A percentile compares a stretch with the other conserved stretches of the same genome.
Evolutionary conservation across 441 rosid genomes (phyloP).

Genomic region (Biscutella laevigata): DNA sequence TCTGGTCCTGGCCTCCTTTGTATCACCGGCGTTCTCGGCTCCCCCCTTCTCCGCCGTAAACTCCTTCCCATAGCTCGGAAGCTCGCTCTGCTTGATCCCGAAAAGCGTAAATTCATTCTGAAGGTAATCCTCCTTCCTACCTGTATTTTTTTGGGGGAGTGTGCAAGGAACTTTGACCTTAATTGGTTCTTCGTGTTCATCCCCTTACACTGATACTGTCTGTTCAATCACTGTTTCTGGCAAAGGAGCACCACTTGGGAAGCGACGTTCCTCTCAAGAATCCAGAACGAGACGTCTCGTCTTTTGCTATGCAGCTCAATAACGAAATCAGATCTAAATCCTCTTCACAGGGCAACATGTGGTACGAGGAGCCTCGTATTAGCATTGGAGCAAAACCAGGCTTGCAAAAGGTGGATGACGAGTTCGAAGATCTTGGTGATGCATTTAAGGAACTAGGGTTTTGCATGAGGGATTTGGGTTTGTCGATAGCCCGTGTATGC

Average conservation of each 20-base stretch:
- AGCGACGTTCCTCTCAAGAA: conserved; percentile 80
- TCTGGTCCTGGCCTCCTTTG: conserved; percentile 69
- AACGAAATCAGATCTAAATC: conserved; percentile 29
- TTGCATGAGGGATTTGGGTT: conserved; percentile 73
- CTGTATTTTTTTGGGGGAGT: too few relatives aligned
- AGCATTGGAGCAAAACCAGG: background rate
- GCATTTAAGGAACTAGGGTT: conserved; percentile 55
- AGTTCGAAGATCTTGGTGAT: conserved; percentile 40
- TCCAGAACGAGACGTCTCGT: conserved; percentile 67
- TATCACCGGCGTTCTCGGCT: conserved; percentile 46
- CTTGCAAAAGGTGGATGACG: conserved; percentile 14
- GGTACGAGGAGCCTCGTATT: background rate
- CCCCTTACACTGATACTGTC: background rate
- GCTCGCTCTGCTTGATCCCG: conserved; percentile 56
- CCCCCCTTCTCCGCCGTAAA: conserved; percentile 43
- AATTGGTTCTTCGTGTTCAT: background rate
- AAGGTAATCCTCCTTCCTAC: conserved; percentile 45
- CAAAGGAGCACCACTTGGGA: conserved; percentile 68
- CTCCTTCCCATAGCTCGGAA: conserved; percentile 59
- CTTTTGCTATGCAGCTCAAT: conserved; percentile 68
- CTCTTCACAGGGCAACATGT: conserved; percentile 14
- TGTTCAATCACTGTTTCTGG: background rate
- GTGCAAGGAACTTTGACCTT: conserved; percentile 5
- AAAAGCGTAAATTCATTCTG: conserved; percentile 44
- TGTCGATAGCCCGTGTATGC: conserved; percentile 55